Percentiles rank a stretch among this genome's conserved stretches.
phyloP scores from a whole-genome alignment of 768 basidiomycete genomes.

The Tulasnella sp. region DNA sequence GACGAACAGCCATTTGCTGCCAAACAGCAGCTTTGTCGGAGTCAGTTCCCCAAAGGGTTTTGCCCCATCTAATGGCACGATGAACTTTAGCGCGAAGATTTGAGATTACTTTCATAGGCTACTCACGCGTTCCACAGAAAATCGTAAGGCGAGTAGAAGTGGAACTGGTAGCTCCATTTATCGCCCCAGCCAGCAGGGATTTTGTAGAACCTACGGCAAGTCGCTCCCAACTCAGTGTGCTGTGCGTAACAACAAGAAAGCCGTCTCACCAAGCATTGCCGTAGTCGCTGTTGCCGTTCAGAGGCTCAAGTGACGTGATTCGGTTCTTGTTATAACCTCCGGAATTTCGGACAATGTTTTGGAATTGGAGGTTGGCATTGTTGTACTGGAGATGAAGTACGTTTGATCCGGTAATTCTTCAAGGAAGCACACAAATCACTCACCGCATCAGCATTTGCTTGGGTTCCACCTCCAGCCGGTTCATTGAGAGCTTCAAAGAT shows the following conservation, averaged over 20 bases:
- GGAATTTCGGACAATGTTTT: conserved; percentile 10
- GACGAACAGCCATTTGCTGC: conserved; percentile 5
- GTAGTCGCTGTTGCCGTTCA: neutral
- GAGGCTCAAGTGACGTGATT: neutral
- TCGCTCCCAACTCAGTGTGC: neutral
- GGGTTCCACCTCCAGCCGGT: neutral
- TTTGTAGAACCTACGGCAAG: neutral
- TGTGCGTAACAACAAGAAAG: neutral
- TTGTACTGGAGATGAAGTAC: neutral
- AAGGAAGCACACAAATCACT: neutral
- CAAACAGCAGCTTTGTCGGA: neutral
- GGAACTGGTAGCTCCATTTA: conserved; percentile 10
- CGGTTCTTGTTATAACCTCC: conserved; percentile 10
- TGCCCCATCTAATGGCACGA: neutral
- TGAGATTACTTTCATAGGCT: too few relatives aligned
- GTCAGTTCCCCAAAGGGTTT: neutral
- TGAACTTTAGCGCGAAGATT: neutral
- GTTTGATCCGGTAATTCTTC: neutral
- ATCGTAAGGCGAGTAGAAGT: neutral
- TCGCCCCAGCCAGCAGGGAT: neutral
- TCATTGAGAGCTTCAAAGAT: conserved; percentile 8
- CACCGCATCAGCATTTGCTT: neutral
- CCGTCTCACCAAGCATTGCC: neutral
- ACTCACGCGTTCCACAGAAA: conserved; percentile 12
- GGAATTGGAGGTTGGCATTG: neutral